Evolutionary conservation across 768 basidiomycete genomes (phyloP), one percentile per base, ranked within the genome.

Genomic region (Tylopilus rubrobrunneus): DNA sequence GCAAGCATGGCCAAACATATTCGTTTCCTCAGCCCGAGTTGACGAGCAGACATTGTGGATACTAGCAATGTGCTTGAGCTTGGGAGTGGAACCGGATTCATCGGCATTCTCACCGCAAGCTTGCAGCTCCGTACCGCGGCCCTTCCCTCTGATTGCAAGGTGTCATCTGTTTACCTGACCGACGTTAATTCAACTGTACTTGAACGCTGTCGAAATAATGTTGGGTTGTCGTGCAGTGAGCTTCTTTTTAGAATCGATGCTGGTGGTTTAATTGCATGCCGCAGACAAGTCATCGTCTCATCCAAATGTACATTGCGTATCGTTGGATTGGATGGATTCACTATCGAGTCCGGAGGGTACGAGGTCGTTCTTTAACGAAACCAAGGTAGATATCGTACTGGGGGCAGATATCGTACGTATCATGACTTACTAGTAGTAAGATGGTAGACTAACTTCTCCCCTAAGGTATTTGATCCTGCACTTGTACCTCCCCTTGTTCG

Each of bases 81-180:
- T 1, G 90, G 90, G 11, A 85, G 82, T 7, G 90, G 90, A 1
- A 74, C 77, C 4, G 90, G 90, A n/a, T 85, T 90, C 60, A 72
- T 91, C 15, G 90, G 87, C 5, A 78, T 81, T 37, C 67, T 89
- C 7, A 65, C 82, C 29, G 82, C 81, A 0, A 74, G 74, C 41
- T 65, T 89, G 15, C 89, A 92, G 23, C 45, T 58, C n/a, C 53
- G 36, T 48, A 37, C 48, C 17, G 34, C 31, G 19, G 48, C 7
- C 46, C 39, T 29, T 14, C n/a, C 48, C n/a, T 10, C 31, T 27
- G 36, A 51, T 33, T 23, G n/a, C 49, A 40, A 43, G 17, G 23
- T 40, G 50, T 43, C 66, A 43, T 55, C 63, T 5, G 43, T 86
- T 9, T 77, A 76, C 67, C 59, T 91, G 49, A 87, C 86, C 1